Conservation (phyloP, 2,329 filamentous ascomycete species). For the Dryadomyces quercus-mongolicae region DNA sequence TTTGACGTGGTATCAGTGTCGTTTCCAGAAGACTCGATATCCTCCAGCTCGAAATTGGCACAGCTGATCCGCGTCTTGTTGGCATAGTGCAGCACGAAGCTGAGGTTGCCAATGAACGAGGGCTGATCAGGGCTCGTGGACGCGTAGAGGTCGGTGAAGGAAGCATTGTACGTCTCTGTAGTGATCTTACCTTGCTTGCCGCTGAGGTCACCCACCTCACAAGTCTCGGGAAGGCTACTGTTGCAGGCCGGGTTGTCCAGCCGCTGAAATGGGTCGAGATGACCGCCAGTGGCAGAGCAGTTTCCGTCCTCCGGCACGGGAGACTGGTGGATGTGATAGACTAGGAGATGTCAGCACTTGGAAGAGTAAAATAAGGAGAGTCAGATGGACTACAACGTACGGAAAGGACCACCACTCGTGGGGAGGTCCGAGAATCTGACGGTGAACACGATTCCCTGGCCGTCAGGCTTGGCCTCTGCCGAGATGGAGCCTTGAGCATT, state of each 20-base stretch:
- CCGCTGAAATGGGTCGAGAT: conserved; percentile 59
- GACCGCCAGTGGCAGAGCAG: conserved; percentile 54
- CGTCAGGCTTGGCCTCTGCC: conserved; percentile 16
- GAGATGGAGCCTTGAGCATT: conserved; percentile 33
- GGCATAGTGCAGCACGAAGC: conserved; percentile 50
- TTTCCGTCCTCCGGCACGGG: conserved; percentile 56
- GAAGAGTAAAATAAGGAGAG: background rate
- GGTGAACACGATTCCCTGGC: conserved; percentile 20
- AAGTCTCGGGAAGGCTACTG: conserved; percentile 41
- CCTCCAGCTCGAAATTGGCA: conserved; percentile 41
- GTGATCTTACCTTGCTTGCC: conserved; percentile 59
- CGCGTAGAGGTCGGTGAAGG: conserved; percentile 45
- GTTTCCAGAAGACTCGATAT: conserved; percentile 3
- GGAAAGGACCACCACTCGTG: conserved; percentile 19
- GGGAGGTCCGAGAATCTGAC: conserved; percentile 21
- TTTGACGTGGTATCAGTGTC: conserved; percentile 4
- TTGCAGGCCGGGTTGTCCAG: conserved; percentile 53
- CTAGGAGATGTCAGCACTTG: conserved; percentile 24
- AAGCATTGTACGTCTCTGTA: conserved; percentile 32
- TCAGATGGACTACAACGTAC: conserved; percentile 22
- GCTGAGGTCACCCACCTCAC: conserved; percentile 64
- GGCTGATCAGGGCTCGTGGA: conserved; percentile 37
- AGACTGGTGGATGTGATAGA: conserved; percentile 59
- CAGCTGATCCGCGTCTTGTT: conserved; percentile 54
- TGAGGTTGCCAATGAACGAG: conserved; percentile 53